Conservation (phyloP, 2,329 filamentous ascomycete genomes). For the Pseudogymnoascus sp. region DNA sequence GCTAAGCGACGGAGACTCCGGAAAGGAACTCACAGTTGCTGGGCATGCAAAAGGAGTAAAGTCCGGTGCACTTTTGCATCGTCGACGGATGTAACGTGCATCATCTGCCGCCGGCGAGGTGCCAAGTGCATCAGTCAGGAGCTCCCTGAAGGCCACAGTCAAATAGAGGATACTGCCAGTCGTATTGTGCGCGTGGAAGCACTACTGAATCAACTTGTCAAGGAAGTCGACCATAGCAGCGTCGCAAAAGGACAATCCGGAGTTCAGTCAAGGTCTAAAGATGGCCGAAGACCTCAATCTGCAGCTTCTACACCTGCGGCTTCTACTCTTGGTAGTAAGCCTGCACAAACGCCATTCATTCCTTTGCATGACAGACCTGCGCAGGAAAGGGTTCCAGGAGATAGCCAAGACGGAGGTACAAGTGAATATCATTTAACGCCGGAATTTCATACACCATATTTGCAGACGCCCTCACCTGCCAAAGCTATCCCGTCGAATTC, state of each 20-base stretch:
- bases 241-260: slow-evolving; percentile 28
- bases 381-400: slow-evolving; percentile 19
- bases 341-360: slow-evolving; percentile 40
- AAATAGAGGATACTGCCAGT: slow-evolving; percentile 20
- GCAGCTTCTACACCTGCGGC: slow-evolving; percentile 33
- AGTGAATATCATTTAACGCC: neutral
- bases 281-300: slow-evolving; percentile 22
- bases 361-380: slow-evolving; percentile 38
- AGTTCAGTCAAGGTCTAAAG: slow-evolving; percentile 32
- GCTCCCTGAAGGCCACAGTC: slow-evolving; percentile 30
- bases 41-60: slow-evolving; percentile 30
- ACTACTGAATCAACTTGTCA: slow-evolving; percentile 39
- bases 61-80: slow-evolving; percentile 24
- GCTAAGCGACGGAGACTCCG: slow-evolving; percentile 24
- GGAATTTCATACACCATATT: neutral
- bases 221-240: slow-evolving; percentile 28
- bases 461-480: slow-evolving; percentile 1
- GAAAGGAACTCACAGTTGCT: slow-evolving; percentile 30
- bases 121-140: slow-evolving; percentile 42
- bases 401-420: neutral
- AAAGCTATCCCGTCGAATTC: slow-evolving; percentile 5
- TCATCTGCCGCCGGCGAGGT: slow-evolving; percentile 25
- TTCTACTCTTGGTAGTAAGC: slow-evolving; percentile 39
- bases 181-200: slow-evolving; percentile 39
- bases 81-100: slow-evolving; percentile 17